Conservation (phyloP, 805 yeast genomes). For the Myxozyma lipomycoides region DNA sequence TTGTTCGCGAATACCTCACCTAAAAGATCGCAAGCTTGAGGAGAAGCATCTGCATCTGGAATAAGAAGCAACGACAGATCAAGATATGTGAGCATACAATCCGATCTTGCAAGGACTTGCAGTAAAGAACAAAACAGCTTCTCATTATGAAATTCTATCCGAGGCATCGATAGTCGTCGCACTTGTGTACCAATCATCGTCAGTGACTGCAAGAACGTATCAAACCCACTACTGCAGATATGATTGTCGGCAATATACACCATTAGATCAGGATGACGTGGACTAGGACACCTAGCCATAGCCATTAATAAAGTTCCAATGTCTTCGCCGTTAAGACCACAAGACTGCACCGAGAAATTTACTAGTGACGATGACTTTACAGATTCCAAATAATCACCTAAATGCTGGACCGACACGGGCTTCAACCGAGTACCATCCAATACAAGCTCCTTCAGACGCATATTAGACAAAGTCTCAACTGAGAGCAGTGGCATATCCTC, state of each 20-base stretch:
- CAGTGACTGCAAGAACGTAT: constrained; percentile 11
- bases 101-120: constrained; percentile 13
- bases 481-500: constrained; percentile 27
- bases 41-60: constrained; percentile 31
- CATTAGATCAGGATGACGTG: constrained; percentile 16
- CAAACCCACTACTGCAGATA: constrained; percentile 18
- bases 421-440: constrained; percentile 28
- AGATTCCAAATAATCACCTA: constrained; percentile 16
- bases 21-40: constrained; percentile 25
- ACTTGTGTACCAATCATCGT: constrained; percentile 8
- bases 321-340: constrained; percentile 25
- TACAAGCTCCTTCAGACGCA: constrained; percentile 23
- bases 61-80: constrained; percentile 29
- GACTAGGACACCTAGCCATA: constrained; percentile 15
- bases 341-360: constrained; percentile 29
- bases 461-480: constrained; percentile 23
- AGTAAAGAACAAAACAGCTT: constrained; percentile 20
- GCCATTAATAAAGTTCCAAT: constrained; percentile 25
- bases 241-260: constrained; percentile 29
- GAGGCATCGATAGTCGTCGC: constrained; percentile 25
- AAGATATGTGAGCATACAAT: constrained; percentile 24
- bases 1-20: constrained; percentile 30
- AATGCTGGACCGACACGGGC: constrained; percentile 20
- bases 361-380: constrained; percentile 16
- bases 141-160: constrained; percentile 27